Evolutionary conservation across 352 stramenopile species (phyloP).

Genomic region (Halophytophthora polymorphica): DNA sequence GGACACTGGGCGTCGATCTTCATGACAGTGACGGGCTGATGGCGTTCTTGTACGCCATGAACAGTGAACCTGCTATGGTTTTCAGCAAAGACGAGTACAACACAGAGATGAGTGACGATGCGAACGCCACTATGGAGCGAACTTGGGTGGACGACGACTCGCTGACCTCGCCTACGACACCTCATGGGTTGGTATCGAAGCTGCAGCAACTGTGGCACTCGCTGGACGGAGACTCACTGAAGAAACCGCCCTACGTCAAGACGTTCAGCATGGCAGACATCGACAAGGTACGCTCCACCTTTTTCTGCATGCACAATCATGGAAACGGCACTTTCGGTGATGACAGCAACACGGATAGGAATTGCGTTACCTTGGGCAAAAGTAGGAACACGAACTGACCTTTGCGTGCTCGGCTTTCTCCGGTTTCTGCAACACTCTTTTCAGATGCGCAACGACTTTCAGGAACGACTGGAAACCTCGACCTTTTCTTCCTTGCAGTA

Average conservation of each 20-base stretch:
- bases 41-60: conserved; percentile 23
- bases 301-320: neutral
- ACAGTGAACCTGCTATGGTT: neutral
- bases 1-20: conserved; percentile 43
- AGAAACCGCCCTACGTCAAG: neutral
- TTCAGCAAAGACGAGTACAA: neutral
- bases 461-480: neutral
- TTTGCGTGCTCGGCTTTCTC: neutral
- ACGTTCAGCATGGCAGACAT: conserved; percentile 13
- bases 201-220: conserved; percentile 5
- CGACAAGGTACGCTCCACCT: conserved; percentile 4
- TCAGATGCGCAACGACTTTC: conserved; percentile 4
- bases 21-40: conserved; percentile 52
- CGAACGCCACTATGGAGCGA: neutral
- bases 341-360: too few species aligned
- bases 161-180: neutral
- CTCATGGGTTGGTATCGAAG: neutral
- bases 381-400: neutral
- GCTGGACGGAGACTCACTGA: neutral
- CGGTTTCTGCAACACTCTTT: neutral
- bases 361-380: too few species aligned
- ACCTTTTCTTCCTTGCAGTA: conserved; percentile 8
- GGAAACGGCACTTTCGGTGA: neutral
- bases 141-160: neutral
- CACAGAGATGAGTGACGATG: neutral